A percentile compares a stretch with the other conserved stretches of the same genome.
Evolutionary conservation across 2,329 filamentous ascomycete species (phyloP).

Genomic region (Aspergillus sp.): DNA sequence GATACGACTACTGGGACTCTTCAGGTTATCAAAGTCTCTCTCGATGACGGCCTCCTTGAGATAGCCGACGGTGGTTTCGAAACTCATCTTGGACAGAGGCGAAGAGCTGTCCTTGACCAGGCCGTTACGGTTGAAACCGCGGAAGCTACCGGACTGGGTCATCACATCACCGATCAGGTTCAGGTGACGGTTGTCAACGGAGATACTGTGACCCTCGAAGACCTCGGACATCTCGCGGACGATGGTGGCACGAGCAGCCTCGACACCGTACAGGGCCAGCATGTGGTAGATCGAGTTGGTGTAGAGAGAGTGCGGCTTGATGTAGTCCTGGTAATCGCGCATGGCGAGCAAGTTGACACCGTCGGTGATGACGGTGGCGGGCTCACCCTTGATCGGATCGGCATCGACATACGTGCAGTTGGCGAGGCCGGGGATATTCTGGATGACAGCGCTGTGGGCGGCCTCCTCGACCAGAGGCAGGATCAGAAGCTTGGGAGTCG

Average conservation of each 20-base stretch:
- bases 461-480: slow-evolving; percentile 84
- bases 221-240: slow-evolving; percentile 81
- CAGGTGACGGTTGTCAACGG: slow-evolving; percentile 85
- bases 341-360: slow-evolving; percentile 89
- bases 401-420: slow-evolving; percentile 68
- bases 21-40: slow-evolving; percentile 84
- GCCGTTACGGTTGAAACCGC: slow-evolving; percentile 88
- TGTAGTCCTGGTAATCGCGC: slow-evolving; percentile 80
- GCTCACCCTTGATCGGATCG: slow-evolving; percentile 51
- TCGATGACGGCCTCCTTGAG: slow-evolving; percentile 89
- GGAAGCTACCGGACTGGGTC: slow-evolving; percentile 89
- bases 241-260: slow-evolving; percentile 85
- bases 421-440: slow-evolving; percentile 77
- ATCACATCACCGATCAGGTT: slow-evolving; percentile 97
- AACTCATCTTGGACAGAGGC: slow-evolving; percentile 98
- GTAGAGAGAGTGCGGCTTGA: slow-evolving; percentile 80
- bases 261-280: slow-evolving; percentile 83
- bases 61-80: slow-evolving; percentile 94
- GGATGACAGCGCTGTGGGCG: slow-evolving; percentile 75
- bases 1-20: slow-evolving; percentile 80
- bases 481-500: slow-evolving; percentile 87
- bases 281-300: slow-evolving; percentile 93
- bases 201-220: slow-evolving; percentile 88
- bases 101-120: slow-evolving; percentile 75
- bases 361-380: slow-evolving; percentile 66